Percentiles rank a stretch among this genome's conserved stretches.
These are phyloP conservation scores for Arctostaphylos glauca DNA, from an alignment of 148 eudicot genomes.

Conservation along the genomic window DNA sequence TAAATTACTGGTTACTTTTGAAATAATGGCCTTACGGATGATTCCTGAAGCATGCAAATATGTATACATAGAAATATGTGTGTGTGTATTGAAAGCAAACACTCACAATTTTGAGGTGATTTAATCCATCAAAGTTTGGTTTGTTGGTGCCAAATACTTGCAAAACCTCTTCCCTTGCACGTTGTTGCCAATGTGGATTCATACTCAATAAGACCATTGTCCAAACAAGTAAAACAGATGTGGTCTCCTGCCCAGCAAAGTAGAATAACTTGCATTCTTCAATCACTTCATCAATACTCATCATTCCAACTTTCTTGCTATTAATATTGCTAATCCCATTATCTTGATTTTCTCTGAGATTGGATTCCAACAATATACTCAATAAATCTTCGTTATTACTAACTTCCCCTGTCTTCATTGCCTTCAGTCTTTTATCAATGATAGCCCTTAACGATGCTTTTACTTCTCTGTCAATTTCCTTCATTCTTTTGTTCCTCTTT, in stretches of 20 bases:
- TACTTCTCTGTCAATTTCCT: slow-evolving; percentile 15
- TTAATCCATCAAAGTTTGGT: slow-evolving; percentile 20
- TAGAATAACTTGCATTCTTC: slow-evolving; percentile 26
- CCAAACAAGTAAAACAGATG: slow-evolving; percentile 18
- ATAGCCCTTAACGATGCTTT: slow-evolving; percentile 10
- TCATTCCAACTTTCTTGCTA: slow-evolving; percentile 11
- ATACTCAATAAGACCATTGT: slow-evolving; percentile 20
- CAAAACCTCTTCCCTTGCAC: slow-evolving; percentile 19
- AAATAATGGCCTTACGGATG: not conserved
- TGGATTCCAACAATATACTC: slow-evolving; percentile 18
- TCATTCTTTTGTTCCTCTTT: slow-evolving; percentile 25
- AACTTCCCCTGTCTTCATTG: slow-evolving; percentile 18
- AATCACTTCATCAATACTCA: slow-evolving; percentile 21
- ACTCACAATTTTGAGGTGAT: slow-evolving; percentile 24
- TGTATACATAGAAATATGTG: not conserved
- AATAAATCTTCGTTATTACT: slow-evolving; percentile 13
- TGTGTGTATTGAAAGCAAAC: not conserved
- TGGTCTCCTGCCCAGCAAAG: slow-evolving; percentile 23
- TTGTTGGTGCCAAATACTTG: slow-evolving; percentile 17
- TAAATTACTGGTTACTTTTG: too few relatives aligned
- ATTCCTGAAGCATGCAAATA: not conserved
- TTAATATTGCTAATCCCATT: not conserved
- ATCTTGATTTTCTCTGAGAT: slow-evolving; percentile 7
- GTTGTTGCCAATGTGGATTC: slow-evolving; percentile 20
- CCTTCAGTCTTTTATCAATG: slow-evolving; percentile 16